Percentiles rank a stretch among this genome's conserved stretches.
Evolutionary conservation across 2,329 filamentous ascomycete species (phyloP).

Genomic region (Phialocephala subalpina): DNA sequence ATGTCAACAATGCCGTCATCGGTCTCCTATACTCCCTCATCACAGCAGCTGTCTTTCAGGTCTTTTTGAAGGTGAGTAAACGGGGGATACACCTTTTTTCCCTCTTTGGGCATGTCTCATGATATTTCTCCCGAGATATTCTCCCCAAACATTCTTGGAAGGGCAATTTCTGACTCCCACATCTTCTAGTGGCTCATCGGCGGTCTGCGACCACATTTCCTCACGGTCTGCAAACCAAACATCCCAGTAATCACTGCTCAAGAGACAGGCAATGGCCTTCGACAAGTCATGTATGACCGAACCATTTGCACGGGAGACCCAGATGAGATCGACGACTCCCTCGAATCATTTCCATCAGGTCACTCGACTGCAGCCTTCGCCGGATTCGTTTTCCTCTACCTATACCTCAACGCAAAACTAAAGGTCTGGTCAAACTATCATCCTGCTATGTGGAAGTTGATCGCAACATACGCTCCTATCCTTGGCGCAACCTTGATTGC

Average conservation of each 20-base stretch:
- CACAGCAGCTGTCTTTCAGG: constrained; percentile 77
- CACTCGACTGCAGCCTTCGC: constrained; percentile 79
- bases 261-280: constrained; percentile 58
- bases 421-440: constrained; percentile 79
- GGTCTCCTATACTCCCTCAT: constrained; percentile 76
- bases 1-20: constrained; percentile 74
- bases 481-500: constrained; percentile 74
- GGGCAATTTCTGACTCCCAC: too few relatives aligned
- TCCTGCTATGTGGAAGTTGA: constrained; percentile 76
- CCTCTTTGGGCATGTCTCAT: too few relatives aligned
- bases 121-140: too few relatives aligned
- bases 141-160: too few relatives aligned
- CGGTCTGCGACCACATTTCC: constrained; percentile 75
- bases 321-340: constrained; percentile 70
- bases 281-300: constrained; percentile 71
- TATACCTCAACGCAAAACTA: constrained; percentile 82
- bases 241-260: constrained; percentile 50
- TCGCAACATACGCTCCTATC: constrained; percentile 69
- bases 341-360: constrained; percentile 77
- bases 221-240: constrained; percentile 72
- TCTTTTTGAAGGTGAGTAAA: constrained; percentile 79
- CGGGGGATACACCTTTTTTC: too few relatives aligned
- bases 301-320: constrained; percentile 74
- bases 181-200: constrained; percentile 81
- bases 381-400: constrained; percentile 73